Evolutionary conservation across 129 eudicot species (phyloP).

Genomic region (Dittrichia graveolens): DNA sequence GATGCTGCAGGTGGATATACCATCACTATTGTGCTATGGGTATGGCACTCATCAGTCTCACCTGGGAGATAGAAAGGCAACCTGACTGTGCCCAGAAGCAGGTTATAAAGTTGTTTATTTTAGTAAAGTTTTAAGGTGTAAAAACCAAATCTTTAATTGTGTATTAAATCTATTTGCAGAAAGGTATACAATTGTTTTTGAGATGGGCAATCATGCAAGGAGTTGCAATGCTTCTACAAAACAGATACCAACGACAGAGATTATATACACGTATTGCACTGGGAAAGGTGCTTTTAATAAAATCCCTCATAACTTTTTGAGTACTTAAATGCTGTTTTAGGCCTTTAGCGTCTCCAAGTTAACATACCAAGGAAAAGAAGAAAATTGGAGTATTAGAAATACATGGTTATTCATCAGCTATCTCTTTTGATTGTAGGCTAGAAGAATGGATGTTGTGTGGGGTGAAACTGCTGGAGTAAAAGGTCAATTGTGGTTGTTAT

Average conservation of each 20-base stretch:
- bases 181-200: conserved; percentile 76
- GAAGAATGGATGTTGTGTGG: conserved; percentile 99
- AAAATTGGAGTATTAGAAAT: neutral
- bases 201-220: conserved; percentile 99
- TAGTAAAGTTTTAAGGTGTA: neutral
- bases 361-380: neutral
- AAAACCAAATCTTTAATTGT: conserved; percentile 25
- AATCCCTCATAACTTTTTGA: conserved; percentile 10
- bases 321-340: conserved; percentile 7
- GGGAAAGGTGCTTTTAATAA: conserved; percentile 66
- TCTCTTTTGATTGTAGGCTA: conserved; percentile 59
- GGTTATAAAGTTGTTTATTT: conserved; percentile 38
- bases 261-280: conserved; percentile 95
- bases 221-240: conserved; percentile 92
- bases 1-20: conserved; percentile 86
- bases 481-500: conserved; percentile 81
- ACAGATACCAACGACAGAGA: conserved; percentile 93
- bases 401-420: neutral
- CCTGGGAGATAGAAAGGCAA: conserved; percentile 93
- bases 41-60: conserved; percentile 96
- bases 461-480: conserved; percentile 99
- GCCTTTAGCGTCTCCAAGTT: neutral
- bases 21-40: conserved; percentile 97
- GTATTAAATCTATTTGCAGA: conserved; percentile 51
- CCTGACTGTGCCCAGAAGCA: conserved; percentile 86